Evolutionary conservation across 495 filamentous ascomycete species (phyloP), one percentile per base, ranked within the genome.

Genomic region (Penicillium tannophilum): DNA sequence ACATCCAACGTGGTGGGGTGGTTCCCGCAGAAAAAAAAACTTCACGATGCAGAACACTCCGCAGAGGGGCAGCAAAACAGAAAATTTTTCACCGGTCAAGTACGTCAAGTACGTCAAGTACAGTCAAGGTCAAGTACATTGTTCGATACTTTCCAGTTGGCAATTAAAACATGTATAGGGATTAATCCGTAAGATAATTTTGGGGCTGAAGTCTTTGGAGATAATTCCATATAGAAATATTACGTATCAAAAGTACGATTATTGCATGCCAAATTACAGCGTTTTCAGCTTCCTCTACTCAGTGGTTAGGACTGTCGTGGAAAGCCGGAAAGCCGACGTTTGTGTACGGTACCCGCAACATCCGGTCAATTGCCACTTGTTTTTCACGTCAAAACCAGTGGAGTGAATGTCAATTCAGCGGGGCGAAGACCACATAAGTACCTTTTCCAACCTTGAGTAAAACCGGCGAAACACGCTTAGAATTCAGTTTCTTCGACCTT

Each of bases 21-120:
- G 56, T 65, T 60, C 24, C 57, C 62, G 65, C 60, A 47, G 58
- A 61, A 57, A 60, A 60, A 60, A 63, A 66, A 60, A 50, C 56
- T 61, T 65, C 60, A 49, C 42, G 54, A 42, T 54, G 30, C 52
- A 59, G 42, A 48, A 42, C 55, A 63, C 63, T 61, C 64, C 61
- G 61, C 63, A 70, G 61, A 66, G 65, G 67, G 56, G 62, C 63
- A 52, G 19, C 16, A 52, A 55, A 60, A 60, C 52, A 61, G 36
- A 59, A 56, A 57, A 63, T 47, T 59, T 62, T 61, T 68, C 67
- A 68, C 67, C 65, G 65, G 65, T 68, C 65, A 63, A 54, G 47
- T 46, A 23, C 8, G 2, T 28, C 2, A n/a, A n/a, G n/a, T n/a
- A n/a, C 24, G 12, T 19, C 24, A 19, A 36, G 33, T 36, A 36